phyloP scores from a whole-genome alignment of 345 rosid species.

The Eucalyptus lansdowneana region DNA sequence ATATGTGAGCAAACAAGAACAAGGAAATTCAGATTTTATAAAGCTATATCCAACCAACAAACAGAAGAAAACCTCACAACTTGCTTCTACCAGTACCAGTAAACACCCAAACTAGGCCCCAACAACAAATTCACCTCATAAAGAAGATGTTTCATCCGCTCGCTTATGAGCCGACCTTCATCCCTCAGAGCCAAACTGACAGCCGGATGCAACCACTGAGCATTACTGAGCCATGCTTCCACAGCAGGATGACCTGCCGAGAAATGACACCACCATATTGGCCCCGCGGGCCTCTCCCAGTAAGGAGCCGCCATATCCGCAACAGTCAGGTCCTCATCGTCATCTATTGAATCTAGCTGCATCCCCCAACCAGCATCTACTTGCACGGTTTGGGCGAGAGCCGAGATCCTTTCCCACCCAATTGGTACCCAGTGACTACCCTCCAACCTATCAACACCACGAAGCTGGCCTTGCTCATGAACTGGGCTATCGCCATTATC shows the following conservation, averaged over 20 bases:
- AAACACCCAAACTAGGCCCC: neutral
- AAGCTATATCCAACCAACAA: neutral
- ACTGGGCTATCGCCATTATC: conserved; percentile 17
- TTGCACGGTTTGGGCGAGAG: conserved; percentile 56
- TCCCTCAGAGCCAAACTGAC: conserved; percentile 81
- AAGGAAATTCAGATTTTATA: neutral
- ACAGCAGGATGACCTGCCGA: conserved; percentile 47
- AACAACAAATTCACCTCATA: conserved; percentile 46
- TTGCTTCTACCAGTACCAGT: neutral
- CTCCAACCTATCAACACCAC: conserved; percentile 24
- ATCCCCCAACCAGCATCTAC: conserved; percentile 55
- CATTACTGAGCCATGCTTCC: conserved; percentile 54
- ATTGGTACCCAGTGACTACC: conserved; percentile 78
- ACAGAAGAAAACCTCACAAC: neutral
- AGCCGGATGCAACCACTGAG: conserved; percentile 98
- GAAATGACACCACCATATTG: conserved; percentile 94
- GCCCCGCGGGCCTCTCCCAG: conserved; percentile 91
- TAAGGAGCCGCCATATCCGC: conserved; percentile 95
- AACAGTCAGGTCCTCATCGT: conserved; percentile 50
- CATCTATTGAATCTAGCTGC: conserved; percentile 32
- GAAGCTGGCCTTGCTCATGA: conserved; percentile 16
- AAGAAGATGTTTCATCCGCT: conserved; percentile 84
- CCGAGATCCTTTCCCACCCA: conserved; percentile 84
- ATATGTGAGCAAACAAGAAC: neutral
- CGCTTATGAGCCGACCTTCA: conserved; percentile 81